Conservation (phyloP, 495 filamentous ascomycete species). For the Penicillium bialowiezense region DNA sequence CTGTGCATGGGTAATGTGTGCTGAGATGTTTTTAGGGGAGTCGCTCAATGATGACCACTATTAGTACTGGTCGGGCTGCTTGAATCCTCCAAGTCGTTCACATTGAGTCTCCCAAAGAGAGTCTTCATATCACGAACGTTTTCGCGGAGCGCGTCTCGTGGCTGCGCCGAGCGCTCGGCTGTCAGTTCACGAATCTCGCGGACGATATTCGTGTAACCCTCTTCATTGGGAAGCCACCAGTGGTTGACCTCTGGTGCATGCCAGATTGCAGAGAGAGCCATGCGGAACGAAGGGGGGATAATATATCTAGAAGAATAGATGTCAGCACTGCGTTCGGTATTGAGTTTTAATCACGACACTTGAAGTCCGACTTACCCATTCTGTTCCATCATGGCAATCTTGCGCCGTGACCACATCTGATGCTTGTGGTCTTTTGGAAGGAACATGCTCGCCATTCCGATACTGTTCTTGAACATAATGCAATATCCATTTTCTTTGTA, state of each 20-base stretch:
- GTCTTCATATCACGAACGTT: constrained; percentile 73
- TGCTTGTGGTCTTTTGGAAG: constrained; percentile 69
- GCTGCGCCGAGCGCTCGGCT: constrained; percentile 63
- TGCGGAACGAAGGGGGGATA: constrained; percentile 62
- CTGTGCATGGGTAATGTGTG: too few relatives aligned
- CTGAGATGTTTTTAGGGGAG: too few relatives aligned
- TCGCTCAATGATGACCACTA: constrained; percentile 4
- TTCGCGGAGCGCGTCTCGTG: constrained; percentile 59
- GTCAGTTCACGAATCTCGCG: constrained; percentile 74
- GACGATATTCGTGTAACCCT: constrained; percentile 66
- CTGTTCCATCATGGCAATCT: constrained; percentile 74
- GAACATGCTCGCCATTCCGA: constrained; percentile 76
- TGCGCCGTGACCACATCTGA: constrained; percentile 79
- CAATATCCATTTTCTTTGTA: constrained; percentile 65
- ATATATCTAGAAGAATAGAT: too few relatives aligned
- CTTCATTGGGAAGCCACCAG: constrained; percentile 88
- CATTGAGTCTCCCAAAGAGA: constrained; percentile 56
- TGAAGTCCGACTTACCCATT: constrained; percentile 74
- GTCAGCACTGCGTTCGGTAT: too few relatives aligned
- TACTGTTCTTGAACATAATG: constrained; percentile 69
- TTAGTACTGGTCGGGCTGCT: constrained; percentile 15
- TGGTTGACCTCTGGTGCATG: constrained; percentile 61
- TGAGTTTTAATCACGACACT: constrained; percentile 9
- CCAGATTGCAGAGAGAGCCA: constrained; percentile 70
- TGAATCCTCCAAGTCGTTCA: constrained; percentile 35